Base-by-base conservation (phyloP, 2,329 filamentous ascomycete genomes). In the Penicillium sp. region DNA sequence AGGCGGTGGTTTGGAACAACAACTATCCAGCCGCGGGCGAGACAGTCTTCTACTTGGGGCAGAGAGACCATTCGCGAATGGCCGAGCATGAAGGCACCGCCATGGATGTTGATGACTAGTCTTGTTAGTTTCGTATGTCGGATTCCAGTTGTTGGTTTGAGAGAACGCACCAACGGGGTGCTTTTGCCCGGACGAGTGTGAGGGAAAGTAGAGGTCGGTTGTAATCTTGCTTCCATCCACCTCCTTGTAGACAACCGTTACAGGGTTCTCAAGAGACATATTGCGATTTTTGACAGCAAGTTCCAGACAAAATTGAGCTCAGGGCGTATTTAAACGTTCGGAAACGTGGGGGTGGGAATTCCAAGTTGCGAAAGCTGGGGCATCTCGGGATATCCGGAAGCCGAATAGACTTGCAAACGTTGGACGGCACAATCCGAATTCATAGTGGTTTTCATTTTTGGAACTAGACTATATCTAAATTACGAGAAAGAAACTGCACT, bases 51-150 rank as follows among this genome's bases (percentile, higher is more conserved):
- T 13, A 76, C 61, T 47, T 77, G 75, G 36, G 73, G 64, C 16
- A 65, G 60, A 39, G 75, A 76, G 53, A 77, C 68, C 69, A 76
- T 72, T 16, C 67, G 58, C 2, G 71, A 74, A 24, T 70, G 66
- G 9, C 73, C 74, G 24, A 77, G 71, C 71, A 77, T 76, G 61
- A 77, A 77, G 21, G 73, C 75, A n/a, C 75, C 75, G 43, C 75
- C 75, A 62, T 78, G 75, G 47, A 78, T 76, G 51, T 74, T 64
- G 55, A 77, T 77, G 43, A 76, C 75, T 74, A 29, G 16, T 18
- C 4, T 40, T 32, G n/a, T 31, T 49, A 11, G 47, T 4, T n/a
- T n/a, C 13, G 13, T 36, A 2, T 2, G n/a, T n/a, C 4, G n/a
- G 6, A 36, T n/a, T 36, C 34, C 34, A 36, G 11, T 16, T 14